Percentiles rank a stretch among this genome's conserved stretches.
Conservation (phyloP, 108 stramenopile species). For the Nitzschia sp. region DNA sequence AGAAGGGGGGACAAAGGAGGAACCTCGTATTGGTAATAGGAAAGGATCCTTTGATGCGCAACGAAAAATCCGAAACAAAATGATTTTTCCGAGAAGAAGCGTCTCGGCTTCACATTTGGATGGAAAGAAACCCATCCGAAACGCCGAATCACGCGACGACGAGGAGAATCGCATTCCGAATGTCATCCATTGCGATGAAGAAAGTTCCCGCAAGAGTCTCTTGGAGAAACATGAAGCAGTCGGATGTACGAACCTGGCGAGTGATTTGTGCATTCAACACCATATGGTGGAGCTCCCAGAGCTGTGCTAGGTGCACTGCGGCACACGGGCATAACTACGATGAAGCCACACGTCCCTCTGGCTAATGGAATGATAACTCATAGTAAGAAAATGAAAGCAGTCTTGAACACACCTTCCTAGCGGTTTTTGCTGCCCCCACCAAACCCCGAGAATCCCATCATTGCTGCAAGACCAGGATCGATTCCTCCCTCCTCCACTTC, state of each 20-base stretch:
- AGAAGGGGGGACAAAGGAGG: neutral
- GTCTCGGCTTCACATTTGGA: neutral
- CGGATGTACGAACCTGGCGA: too few relatives aligned
- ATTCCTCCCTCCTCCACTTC: conserved; percentile 65
- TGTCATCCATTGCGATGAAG: neutral
- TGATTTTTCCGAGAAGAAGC: neutral
- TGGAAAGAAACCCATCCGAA: neutral
- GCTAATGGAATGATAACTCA: neutral
- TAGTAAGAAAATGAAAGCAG: too few relatives aligned
- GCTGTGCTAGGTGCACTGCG: neutral
- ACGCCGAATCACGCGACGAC: neutral
- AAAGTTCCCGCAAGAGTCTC: neutral
- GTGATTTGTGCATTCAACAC: too few relatives aligned
- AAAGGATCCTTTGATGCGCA: neutral
- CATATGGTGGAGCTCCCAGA: neutral
- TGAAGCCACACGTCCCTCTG: neutral
- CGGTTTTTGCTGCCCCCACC: conserved; percentile 47
- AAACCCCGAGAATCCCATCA: conserved; percentile 96
- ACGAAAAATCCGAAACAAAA: neutral
- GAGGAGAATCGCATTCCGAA: neutral
- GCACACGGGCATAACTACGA: neutral
- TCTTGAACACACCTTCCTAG: too few relatives aligned
- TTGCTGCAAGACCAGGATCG: conserved; percentile 86
- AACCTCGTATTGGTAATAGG: neutral
- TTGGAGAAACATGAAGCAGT: too few relatives aligned